Conservation (phyloP, 1,139 yeast genomes). For the Entelexis sorbosivorans region DNA sequence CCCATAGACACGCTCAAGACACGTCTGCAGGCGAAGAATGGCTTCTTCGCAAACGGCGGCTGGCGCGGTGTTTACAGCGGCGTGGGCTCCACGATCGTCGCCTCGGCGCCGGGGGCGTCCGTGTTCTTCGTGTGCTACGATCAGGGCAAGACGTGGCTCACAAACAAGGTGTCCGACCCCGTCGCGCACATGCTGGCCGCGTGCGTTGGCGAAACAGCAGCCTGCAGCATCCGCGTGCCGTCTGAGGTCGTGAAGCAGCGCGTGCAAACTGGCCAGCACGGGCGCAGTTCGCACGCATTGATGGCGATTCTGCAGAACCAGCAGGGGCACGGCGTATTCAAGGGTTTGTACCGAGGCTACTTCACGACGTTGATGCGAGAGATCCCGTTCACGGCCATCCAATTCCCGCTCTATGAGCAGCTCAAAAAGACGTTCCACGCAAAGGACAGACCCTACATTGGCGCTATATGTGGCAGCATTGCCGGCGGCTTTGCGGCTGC, state of each 20-base stretch:
- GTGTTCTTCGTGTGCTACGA: slow-evolving; percentile 86
- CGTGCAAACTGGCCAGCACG: slow-evolving; percentile 63
- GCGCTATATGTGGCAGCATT: slow-evolving; percentile 87
- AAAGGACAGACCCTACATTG: slow-evolving; percentile 28
- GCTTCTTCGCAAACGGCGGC: slow-evolving; percentile 86
- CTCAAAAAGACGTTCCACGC: slow-evolving; percentile 39
- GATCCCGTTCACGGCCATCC: slow-evolving; percentile 89
- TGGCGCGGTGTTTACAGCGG: slow-evolving; percentile 86
- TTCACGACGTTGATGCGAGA: slow-evolving; percentile 83
- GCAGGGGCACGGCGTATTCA: slow-evolving; percentile 64
- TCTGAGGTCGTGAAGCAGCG: slow-evolving; percentile 94
- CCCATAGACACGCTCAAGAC: slow-evolving; percentile 95
- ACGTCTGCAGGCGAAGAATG: slow-evolving; percentile 87
- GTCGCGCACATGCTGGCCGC: slow-evolving; percentile 74
- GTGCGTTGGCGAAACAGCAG: slow-evolving; percentile 80
- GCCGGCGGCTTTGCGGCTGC: slow-evolving; percentile 97
- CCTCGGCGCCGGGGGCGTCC: slow-evolving; percentile 89
- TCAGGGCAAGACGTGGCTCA: slow-evolving; percentile 48
- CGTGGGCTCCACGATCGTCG: slow-evolving; percentile 83
- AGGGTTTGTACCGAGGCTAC: slow-evolving; percentile 89
- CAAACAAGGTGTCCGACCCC: slow-evolving; percentile 25
- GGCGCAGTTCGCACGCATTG: slow-evolving; percentile 56
- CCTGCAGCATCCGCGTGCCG: slow-evolving; percentile 89
- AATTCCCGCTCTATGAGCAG: slow-evolving; percentile 84
- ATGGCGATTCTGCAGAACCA: slow-evolving; percentile 46